Base-by-base conservation (phyloP, 163 green algal genomes). In the Chlamydomonas reinhardtii region DNA sequence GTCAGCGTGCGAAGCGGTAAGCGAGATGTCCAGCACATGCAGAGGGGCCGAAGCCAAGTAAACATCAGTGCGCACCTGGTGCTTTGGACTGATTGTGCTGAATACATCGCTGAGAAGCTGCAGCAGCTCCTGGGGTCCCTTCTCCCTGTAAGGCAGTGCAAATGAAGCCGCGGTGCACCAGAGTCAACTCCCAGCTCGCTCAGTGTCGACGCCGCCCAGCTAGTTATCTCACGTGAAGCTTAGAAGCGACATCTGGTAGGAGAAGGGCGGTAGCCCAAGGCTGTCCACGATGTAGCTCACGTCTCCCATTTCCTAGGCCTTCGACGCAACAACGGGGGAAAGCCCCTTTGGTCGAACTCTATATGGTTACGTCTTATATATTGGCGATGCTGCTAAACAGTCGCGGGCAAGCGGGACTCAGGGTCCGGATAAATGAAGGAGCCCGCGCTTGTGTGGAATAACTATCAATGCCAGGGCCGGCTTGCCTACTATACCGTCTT, bases 261-360 rank as follows among this genome's bases (percentile, higher is more conserved):
- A 78, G 65, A 94, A 95, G 9, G 91, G 92, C 12, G 90, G 78
- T 35, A 74, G 73, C 37, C 91, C 92, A 29, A 95, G 85, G 84
- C 93, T 94, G 79, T 94, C 91, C 1, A 94, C 90, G 15, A 95
- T 94, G 76, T 94, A 95, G 66, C 91, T 89, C 2, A 94, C 66
- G 73, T 94, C 91, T n/a, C 76, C 89, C 86, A 91, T 91, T n/a
- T 65, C 43, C 43, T 76, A n/a, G 59, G 32, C 32, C 74, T 80
- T 37, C 65, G 19, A 72, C 65, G 48, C 48, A 56, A 17, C 48
- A 56, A 12, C 48, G 48, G 48, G 48, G 48, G 5, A 17, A 17
- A 56, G 48, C 48, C 48, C 48, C 48, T 56, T 17, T 19, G 14
- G n/a, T 14, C 48, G 17, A 56, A 19, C 48, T 17, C 48, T 56